phyloP scores from a whole-genome alignment of 768 basidiomycete species.

The Nevesoporus exiguus region DNA sequence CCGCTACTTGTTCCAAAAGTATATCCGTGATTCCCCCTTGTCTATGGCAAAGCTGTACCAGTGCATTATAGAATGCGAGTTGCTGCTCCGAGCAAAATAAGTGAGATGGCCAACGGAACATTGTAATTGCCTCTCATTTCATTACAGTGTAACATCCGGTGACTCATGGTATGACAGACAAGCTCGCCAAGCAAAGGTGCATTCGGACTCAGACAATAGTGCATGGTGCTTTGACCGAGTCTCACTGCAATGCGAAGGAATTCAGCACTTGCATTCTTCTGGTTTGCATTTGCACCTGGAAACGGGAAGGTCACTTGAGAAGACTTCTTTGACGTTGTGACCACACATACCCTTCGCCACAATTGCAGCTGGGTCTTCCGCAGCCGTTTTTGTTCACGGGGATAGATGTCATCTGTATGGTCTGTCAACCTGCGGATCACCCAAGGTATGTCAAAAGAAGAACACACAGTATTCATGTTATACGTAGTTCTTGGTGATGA shows the following conservation, averaged over 20 bases:
- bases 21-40: too few relatives aligned
- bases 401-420: not conserved
- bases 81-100: not conserved
- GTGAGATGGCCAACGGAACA: not conserved
- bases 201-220: not conserved
- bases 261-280: slow-evolving; percentile 1
- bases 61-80: too few relatives aligned
- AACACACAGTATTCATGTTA: slow-evolving; percentile 8
- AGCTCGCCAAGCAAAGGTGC: not conserved
- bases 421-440: not conserved
- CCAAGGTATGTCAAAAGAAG: not conserved
- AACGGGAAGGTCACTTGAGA: not conserved
- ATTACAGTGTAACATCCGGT: not conserved
- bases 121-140: not conserved
- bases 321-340: not conserved
- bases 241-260: not conserved
- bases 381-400: slow-evolving; percentile 11
- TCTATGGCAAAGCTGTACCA: too few relatives aligned
- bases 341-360: not conserved
- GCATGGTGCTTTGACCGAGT: not conserved
- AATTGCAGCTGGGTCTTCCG: not conserved
- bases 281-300: not conserved
- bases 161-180: not conserved
- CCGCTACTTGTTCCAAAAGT: too few relatives aligned
- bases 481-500: not conserved